Base-by-base conservation (phyloP, 805 yeast genomes). In the Zygosaccharomyces kombuchaensis region DNA sequence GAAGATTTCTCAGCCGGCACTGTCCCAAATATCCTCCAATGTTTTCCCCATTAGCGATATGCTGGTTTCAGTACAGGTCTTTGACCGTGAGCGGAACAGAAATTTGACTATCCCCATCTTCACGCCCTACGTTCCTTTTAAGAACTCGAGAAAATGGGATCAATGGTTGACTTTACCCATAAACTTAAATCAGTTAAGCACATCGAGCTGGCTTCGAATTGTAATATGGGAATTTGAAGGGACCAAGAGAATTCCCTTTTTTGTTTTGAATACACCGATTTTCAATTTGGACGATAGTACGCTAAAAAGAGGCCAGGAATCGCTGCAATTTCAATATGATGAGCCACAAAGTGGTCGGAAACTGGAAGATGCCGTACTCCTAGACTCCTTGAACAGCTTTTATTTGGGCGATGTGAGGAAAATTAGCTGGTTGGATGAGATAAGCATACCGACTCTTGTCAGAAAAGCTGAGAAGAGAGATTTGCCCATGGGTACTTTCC, bases 111-210 rank as follows among this genome's bases (percentile, higher is more conserved):
- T 72, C 3, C 80, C 82, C 0, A 68, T 76, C 1, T 67, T 71
- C 6, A 74, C 82, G 0, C 64, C 77, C 1, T 77, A 76, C 51
- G 71, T 72, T 25, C 70, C 78, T 2, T 75, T 76, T 51, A 69
- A 70, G 47, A 57, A 54, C 25, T 46, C 65, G 26, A 76, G 75
- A 58, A 75, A 61, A 39, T 87, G 93, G 90, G 76, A 83, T 54
- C 79, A 80, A 48, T 83, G 88, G 84, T 64, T 87, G 16, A 74
- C 76, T 37, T 63, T 93, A 38, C 91, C 97, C 0, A 75, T 90
- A 2, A 72, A 74, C 44, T 79, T 85, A 52, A 76, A 77, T 43
- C 93, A 88, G 57, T 62, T 91, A n/a, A 82, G 87, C 2, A 60
- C 80, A 30, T 75, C 77, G 34, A 66, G 93, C 4, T 75, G 72